These are phyloP conservation scores for Dorcoceras hygrometricum DNA, from an alignment of 257 asterid species.

Conservation along the genomic window DNA sequence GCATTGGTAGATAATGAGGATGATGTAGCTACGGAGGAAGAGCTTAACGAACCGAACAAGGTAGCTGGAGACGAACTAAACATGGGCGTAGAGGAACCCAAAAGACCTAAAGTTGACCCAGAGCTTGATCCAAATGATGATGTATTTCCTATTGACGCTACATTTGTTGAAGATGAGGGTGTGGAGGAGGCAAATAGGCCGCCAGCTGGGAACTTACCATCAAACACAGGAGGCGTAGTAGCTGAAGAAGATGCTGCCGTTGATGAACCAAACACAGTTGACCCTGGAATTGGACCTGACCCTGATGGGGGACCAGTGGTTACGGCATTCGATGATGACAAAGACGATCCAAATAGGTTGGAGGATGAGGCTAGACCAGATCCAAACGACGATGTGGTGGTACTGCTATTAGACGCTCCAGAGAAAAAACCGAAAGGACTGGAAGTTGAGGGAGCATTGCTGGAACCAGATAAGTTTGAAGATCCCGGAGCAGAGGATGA, in stretches of 20 bases:
- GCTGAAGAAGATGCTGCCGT: constrained; percentile 20
- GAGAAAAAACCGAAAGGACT: constrained; percentile 38
- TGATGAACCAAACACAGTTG: constrained; percentile 31
- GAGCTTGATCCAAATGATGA: constrained; percentile 32
- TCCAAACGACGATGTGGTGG: constrained; percentile 39
- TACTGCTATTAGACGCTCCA: constrained; percentile 33
- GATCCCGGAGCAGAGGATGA: constrained; percentile 43
- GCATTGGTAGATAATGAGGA: constrained; percentile 20
- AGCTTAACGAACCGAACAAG: constrained; percentile 26
- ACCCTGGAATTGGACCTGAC: neutral
- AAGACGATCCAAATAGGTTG: constrained; percentile 29
- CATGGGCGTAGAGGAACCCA: constrained; percentile 24
- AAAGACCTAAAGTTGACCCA: constrained; percentile 33
- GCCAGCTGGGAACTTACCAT: constrained; percentile 10
- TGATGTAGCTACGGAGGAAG: constrained; percentile 29
- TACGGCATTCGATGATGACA: constrained; percentile 20
- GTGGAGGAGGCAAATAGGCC: constrained; percentile 36
- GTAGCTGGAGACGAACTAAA: constrained; percentile 37
- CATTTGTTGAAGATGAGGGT: constrained; percentile 27
- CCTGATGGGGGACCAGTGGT: constrained; percentile 23
- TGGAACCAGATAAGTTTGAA: constrained; percentile 38
- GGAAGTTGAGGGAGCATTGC: constrained; percentile 34
- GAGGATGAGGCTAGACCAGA: constrained; percentile 24
- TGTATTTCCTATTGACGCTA: constrained; percentile 22
- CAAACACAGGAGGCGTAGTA: constrained; percentile 25